These are phyloP conservation scores for Aureobasidium sp. DNA, from an alignment of 2,329 filamentous ascomycete species.

Conservation along the genomic window DNA sequence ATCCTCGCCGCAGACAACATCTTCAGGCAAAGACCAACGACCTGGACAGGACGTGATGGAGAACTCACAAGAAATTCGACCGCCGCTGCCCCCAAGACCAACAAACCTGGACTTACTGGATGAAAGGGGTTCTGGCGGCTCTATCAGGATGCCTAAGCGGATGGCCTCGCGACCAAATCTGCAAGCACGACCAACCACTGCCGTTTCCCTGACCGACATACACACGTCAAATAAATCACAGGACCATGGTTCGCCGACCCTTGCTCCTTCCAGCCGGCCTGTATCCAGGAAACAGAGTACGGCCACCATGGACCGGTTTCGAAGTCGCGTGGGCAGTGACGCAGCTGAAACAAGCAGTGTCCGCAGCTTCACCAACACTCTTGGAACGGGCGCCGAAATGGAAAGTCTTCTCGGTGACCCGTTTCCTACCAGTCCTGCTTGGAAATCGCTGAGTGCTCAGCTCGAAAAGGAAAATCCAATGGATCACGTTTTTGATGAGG, in stretches of 20 bases:
- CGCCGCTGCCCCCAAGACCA: constrained; percentile 33
- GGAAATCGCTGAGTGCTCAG: constrained; percentile 60
- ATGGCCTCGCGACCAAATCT: constrained; percentile 33
- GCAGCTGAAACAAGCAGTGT: constrained; percentile 59
- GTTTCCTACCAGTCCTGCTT: constrained; percentile 56
- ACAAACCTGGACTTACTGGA: constrained; percentile 26
- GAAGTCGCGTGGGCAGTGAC: constrained; percentile 46
- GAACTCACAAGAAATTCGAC: constrained; percentile 29
- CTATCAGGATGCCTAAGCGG: constrained; percentile 30
- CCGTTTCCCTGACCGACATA: constrained; percentile 73
- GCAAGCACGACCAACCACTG: constrained; percentile 69
- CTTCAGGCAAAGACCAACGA: not conserved
- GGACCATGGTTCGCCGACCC: constrained; percentile 36
- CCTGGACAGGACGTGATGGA: not conserved
- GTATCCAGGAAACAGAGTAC: constrained; percentile 35
- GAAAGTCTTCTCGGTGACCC: constrained; percentile 74
- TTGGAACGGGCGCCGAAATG: constrained; percentile 60
- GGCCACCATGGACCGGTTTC: constrained; percentile 34
- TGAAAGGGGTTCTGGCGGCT: constrained; percentile 21
- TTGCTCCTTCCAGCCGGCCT: constrained; percentile 26
- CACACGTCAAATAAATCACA: constrained; percentile 63
- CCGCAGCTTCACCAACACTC: constrained; percentile 58
- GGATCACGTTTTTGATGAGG: constrained; percentile 47
- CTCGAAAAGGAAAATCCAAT: constrained; percentile 39
- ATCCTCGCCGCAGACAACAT: not conserved